phyloP scores from a whole-genome alignment of 176 grass and related monocot genomes.

The Paspalum notatum region DNA sequence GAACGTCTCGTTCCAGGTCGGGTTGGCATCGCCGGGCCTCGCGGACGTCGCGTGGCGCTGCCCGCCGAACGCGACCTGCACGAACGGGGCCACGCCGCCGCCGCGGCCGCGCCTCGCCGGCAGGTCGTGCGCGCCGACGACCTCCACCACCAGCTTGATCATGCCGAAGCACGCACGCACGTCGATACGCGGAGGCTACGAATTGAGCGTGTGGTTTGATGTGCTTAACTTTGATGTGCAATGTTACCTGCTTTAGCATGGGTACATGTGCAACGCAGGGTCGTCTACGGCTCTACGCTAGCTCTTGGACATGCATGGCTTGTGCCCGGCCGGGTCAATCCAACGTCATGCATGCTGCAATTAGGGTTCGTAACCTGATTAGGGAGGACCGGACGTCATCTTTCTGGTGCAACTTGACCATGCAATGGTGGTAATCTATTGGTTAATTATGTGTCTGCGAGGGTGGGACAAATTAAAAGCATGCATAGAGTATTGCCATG shows the following conservation, averaged over 20 bases:
- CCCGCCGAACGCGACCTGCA: constrained; percentile 21
- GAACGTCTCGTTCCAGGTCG: constrained; percentile 30
- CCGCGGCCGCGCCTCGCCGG: constrained; percentile 13
- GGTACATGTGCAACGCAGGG: neutral
- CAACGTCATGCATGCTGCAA: neutral
- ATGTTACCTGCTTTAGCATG: neutral
- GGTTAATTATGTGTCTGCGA: neutral
- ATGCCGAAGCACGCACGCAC: neutral
- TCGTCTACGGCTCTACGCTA: too few relatives aligned
- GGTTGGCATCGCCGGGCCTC: neutral
- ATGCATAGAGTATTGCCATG: neutral
- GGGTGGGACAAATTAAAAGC: neutral
- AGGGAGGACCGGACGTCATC: neutral
- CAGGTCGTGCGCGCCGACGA: constrained; percentile 27
- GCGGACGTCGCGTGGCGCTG: constrained; percentile 20
- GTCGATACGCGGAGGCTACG: neutral
- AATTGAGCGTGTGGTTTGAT: neutral
- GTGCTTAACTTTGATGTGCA: neutral
- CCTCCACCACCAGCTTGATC: constrained; percentile 32
- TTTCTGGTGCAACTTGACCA: neutral
- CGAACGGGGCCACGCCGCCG: constrained; percentile 29
- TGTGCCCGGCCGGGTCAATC: neutral
- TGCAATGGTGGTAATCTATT: neutral
- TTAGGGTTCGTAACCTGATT: too few relatives aligned
- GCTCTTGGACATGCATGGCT: too few relatives aligned